These are phyloP conservation scores for Syzygium jambos DNA, from an alignment of 345 rosid species.

Conservation along the genomic window DNA sequence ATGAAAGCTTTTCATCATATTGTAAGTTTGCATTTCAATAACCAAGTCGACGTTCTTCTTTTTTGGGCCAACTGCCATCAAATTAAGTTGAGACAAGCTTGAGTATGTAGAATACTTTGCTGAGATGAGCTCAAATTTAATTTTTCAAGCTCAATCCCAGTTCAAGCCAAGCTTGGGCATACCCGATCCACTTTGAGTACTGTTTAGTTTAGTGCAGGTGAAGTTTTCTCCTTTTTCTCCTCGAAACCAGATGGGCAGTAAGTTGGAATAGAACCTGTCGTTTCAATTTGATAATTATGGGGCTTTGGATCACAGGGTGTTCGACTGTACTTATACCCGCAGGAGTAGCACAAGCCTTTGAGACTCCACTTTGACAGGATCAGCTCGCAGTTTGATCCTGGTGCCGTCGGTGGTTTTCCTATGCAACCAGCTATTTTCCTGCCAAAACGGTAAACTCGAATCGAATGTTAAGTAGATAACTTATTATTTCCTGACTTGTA, in stretches of 20 bases:
- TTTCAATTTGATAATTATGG: background rate
- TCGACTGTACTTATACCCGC: constrained; percentile 66
- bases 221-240: background rate
- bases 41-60: background rate
- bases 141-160: background rate
- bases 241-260: background rate
- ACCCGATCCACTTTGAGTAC: background rate
- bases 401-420: constrained; percentile 24
- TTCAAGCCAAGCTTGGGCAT: background rate
- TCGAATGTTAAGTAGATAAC: background rate
- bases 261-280: background rate
- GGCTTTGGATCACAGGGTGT: constrained; percentile 31
- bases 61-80: background rate
- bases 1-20: background rate
- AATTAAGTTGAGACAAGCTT: background rate
- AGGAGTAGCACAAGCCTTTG: constrained; percentile 65
- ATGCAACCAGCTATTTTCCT: background rate
- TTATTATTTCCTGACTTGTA: too few relatives aligned
- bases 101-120: background rate
- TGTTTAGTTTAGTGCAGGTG: background rate
- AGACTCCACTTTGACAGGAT: constrained; percentile 61
- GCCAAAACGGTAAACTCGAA: background rate
- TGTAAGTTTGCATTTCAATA: background rate
- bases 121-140: background rate
- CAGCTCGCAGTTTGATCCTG: constrained; percentile 8